Conservation (phyloP, 495 filamentous ascomycete genomes). For the Stereocaulon alpinum region DNA sequence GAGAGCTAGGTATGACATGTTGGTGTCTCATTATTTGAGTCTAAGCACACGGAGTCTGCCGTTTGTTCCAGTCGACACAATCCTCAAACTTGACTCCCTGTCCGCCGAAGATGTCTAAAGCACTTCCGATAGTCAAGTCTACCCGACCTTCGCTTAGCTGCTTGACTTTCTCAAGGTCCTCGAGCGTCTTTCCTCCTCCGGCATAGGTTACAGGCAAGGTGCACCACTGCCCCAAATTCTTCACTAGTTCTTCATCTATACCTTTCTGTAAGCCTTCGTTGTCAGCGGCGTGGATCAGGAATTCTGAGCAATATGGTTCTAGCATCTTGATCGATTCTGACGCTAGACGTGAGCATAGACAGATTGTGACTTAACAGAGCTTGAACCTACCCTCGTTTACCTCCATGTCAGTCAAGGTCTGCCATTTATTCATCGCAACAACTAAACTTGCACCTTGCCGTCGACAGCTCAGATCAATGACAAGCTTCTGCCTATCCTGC, state of each 20-base stretch:
- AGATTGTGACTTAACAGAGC: neutral
- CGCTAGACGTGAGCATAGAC: neutral
- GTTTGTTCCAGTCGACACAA: constrained; percentile 79
- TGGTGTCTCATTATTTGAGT: neutral
- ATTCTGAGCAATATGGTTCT: constrained; percentile 88
- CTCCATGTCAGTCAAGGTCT: constrained; percentile 92
- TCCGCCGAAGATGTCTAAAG: constrained; percentile 91
- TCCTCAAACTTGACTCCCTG: constrained; percentile 74
- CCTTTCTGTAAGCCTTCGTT: constrained; percentile 86
- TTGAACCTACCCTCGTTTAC: constrained; percentile 58
- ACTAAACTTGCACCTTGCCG: constrained; percentile 65
- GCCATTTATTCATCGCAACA: constrained; percentile 98
- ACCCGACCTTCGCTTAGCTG: constrained; percentile 66
- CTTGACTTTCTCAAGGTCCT: constrained; percentile 73
- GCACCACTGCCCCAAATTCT: constrained; percentile 70
- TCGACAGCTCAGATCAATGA: constrained; percentile 90
- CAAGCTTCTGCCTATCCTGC: constrained; percentile 67
- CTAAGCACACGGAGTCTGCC: neutral
- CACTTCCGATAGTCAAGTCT: constrained; percentile 92
- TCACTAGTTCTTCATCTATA: constrained; percentile 77
- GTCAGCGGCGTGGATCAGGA: constrained; percentile 97
- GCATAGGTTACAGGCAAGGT: constrained; percentile 91
- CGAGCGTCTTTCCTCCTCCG: constrained; percentile 71
- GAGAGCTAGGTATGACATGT: neutral
- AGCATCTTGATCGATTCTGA: constrained; percentile 49